Base-by-base conservation (phyloP, 2,329 filamentous ascomycete genomes). In the Fusarium bactridioides region DNA sequence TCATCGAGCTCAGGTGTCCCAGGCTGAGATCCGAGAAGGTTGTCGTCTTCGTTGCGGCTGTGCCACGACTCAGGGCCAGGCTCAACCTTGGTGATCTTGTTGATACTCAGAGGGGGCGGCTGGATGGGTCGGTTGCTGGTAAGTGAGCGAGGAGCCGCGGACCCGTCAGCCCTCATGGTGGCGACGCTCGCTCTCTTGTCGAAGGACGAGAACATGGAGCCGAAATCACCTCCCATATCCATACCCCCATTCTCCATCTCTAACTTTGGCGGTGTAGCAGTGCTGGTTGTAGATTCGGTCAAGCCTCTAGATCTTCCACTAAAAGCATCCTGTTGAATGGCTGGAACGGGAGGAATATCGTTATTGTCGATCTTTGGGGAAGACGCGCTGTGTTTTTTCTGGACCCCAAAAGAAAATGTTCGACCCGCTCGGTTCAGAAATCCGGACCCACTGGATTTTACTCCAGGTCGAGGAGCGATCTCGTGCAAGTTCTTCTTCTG, bases 321-420 rank as follows among this genome's bases (percentile, higher is more conserved):
- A 41, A 75, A 76, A 48, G 78, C 75, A 48, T 82, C 78, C 61
- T 77, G 74, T 60, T 79, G 79, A 68, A 79, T 79, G 50, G 68
- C 76, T 37, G 82, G 79, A 29, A 86, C 73, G 7, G 86, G 83
- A 4, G 82, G 82, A 44, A 83, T 69, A 33, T 83, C 82, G 40
- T 81, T 76, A 40, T 74, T 77, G 37, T 74, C 73, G 27, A 78
- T 77, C 38, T 76, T 78, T 29, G 79, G 76, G 19, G 77, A 75
- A 21, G 78, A 77, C 37, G 77, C 70, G 37, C 69, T 76, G 51
- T 83, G 79, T 76, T 89, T 90, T 77, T 88, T 89, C 69, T 84
- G 84, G 38, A 84, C 84, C 29, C 88, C 88, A 76, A 90, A 90
- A 6, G 88, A 90, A 73, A 90, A 90, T 2, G 88, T 89, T 55